Evolutionary conservation across 768 basidiomycete genomes (phyloP).

Genomic region (Porpolomopsis calyptriformis): DNA sequence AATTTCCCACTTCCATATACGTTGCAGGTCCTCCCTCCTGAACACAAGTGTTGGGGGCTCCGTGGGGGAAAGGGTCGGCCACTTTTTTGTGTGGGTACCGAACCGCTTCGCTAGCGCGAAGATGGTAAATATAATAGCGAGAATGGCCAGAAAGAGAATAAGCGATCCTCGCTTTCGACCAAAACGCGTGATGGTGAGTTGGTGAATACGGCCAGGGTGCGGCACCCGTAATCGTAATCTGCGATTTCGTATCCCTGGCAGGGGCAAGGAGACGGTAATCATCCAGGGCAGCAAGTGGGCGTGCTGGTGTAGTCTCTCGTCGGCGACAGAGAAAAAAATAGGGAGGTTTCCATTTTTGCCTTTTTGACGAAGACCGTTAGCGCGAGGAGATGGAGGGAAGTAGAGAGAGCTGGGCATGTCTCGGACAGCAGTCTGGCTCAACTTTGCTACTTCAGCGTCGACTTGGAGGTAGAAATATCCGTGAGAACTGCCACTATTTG

Average conservation of each 20-base stretch:
- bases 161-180: conserved; percentile 48
- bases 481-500: not conserved
- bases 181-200: conserved; percentile 43
- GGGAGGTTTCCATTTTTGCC: conserved; percentile 23
- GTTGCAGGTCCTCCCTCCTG: conserved; percentile 66
- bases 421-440: conserved; percentile 1
- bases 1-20: conserved; percentile 96
- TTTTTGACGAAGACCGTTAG: conserved; percentile 33
- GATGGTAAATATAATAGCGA: conserved; percentile 40
- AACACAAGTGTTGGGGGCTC: conserved; percentile 68
- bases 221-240: conserved; percentile 47
- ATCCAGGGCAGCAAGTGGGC: conserved; percentile 41
- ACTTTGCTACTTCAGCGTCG: not conserved
- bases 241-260: conserved; percentile 50
- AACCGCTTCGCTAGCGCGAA: conserved; percentile 55
- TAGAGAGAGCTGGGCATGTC: conserved; percentile 38
- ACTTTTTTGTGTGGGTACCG: conserved; percentile 48
- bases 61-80: conserved; percentile 45
- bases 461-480: not conserved
- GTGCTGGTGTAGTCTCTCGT: conserved; percentile 53
- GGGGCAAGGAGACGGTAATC: conserved; percentile 44
- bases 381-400: conserved; percentile 35
- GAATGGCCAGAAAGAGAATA: conserved; percentile 37
- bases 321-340: conserved; percentile 42
- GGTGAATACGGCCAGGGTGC: conserved; percentile 52